Percentiles rank a stretch among this genome's conserved stretches.
Evolutionary conservation across 2,329 filamentous ascomycete species (phyloP).

Genomic region (Aureobasidium lini): DNA sequence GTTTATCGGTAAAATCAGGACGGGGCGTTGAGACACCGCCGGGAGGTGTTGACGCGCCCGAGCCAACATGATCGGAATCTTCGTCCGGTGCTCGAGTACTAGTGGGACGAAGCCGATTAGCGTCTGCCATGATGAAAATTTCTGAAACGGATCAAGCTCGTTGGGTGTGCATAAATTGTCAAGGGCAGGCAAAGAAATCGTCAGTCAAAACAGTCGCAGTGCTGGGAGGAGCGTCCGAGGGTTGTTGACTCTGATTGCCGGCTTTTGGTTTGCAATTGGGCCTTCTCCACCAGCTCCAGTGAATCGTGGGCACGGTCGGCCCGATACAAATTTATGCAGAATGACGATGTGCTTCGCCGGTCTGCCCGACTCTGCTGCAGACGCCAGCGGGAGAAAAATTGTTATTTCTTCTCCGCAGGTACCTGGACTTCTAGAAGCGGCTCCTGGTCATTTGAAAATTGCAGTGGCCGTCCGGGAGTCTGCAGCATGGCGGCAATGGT

Average conservation of each 20-base stretch:
- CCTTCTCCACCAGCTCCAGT: background rate
- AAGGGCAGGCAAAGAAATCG: background rate
- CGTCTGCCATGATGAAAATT: conserved; percentile 23
- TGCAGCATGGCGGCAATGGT: background rate
- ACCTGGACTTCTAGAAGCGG: conserved; percentile 9
- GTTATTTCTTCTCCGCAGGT: background rate
- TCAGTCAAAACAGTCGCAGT: background rate
- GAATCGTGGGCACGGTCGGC: background rate
- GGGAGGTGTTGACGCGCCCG: conserved; percentile 75
- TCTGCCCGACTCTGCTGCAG: background rate
- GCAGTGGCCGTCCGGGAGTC: conserved; percentile 7
- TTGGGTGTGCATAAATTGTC: conserved; percentile 9
- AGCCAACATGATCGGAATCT: conserved; percentile 67
- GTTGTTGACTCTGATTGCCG: conserved; percentile 2
- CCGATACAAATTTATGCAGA: conserved; percentile 8
- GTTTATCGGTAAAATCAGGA: conserved; percentile 89
- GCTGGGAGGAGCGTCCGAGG: background rate
- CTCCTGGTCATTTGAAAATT: background rate
- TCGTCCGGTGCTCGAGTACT: conserved; percentile 54
- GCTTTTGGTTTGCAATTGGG: conserved; percentile 3
- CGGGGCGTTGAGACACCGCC: conserved; percentile 80
- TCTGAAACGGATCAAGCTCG: conserved; percentile 15
- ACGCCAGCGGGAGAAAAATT: background rate
- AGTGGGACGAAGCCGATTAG: conserved; percentile 30
- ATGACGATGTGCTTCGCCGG: conserved; percentile 1